Conservation (phyloP, 768 basidiomycete species). For the Auricularia sp. region DNA sequence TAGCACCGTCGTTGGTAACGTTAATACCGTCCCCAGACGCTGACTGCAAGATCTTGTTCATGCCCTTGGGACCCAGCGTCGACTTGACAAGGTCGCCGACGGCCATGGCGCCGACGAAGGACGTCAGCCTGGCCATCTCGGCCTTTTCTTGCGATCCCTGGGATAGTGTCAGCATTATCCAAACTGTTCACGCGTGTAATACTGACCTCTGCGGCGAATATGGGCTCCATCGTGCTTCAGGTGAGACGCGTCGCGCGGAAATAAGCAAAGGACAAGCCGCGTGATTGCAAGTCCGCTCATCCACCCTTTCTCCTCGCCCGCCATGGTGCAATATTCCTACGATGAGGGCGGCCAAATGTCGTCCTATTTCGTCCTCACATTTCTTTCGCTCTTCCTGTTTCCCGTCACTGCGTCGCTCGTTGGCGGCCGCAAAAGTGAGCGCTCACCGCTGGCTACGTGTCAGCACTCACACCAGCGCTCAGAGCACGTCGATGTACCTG, state of each 20-base stretch:
- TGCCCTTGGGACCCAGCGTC: conserved; percentile 96
- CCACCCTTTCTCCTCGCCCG: not conserved
- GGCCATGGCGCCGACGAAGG: conserved; percentile 94
- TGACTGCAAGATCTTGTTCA: conserved; percentile 99
- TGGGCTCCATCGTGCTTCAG: not conserved
- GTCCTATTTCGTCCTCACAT: conserved; percentile 82
- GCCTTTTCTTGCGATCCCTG: conserved; percentile 73
- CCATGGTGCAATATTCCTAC: conserved; percentile 75
- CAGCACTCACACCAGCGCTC: conserved; percentile 7
- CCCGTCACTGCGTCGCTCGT: conserved; percentile 49
- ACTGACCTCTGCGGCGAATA: not conserved
- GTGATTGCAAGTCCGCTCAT: not conserved
- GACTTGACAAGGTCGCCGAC: conserved; percentile 98
- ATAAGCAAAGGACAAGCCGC: not conserved
- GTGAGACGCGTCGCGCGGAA: not conserved
- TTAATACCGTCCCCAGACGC: conserved; percentile 82
- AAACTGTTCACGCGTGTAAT: not conserved
- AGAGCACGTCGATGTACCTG: conserved; percentile 29
- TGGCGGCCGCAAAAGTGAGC: not conserved
- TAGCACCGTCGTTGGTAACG: conserved; percentile 98
- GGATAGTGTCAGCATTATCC: not conserved
- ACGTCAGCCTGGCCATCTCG: conserved; percentile 95
- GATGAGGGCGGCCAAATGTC: conserved; percentile 83
- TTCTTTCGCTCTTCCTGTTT: conserved; percentile 73
- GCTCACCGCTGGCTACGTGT: conserved; percentile 4